These are phyloP conservation scores for Colletotrichum navitas DNA, from an alignment of 2,329 filamentous ascomycete genomes.

Conservation along the genomic window DNA sequence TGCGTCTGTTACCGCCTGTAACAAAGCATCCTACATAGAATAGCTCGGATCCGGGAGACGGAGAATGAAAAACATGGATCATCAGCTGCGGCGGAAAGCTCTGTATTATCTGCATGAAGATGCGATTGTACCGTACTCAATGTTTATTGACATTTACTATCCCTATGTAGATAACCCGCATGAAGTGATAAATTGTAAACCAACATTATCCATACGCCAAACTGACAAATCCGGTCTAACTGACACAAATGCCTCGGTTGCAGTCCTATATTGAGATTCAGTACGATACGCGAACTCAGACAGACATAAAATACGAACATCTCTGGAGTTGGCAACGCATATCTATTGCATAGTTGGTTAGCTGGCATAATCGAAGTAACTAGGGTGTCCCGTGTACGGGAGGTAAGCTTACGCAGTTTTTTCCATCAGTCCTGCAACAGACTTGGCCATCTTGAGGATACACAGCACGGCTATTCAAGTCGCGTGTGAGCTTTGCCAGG, in stretches of 20 bases:
- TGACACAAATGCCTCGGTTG: not conserved
- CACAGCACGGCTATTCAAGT: not conserved
- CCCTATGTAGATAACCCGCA: not conserved
- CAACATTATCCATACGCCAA: not conserved
- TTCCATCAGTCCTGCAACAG: constrained; percentile 7
- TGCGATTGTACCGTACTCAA: not conserved
- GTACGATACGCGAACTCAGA: not conserved
- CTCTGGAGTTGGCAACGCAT: not conserved
- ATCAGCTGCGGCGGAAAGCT: not conserved
- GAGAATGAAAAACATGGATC: not conserved
- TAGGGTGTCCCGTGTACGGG: not conserved
- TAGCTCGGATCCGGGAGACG: not conserved
- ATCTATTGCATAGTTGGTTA: not conserved
- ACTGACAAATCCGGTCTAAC: not conserved
- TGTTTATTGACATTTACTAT: not conserved
- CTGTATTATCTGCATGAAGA: not conserved
- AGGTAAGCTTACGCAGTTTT: not conserved
- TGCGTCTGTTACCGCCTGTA: not conserved
- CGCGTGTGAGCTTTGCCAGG: not conserved
- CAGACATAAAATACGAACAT: not conserved
- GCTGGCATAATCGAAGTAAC: not conserved
- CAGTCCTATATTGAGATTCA: not conserved
- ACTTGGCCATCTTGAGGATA: constrained; percentile 1
- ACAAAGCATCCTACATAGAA: not conserved
- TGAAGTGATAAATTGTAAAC: not conserved